Evolutionary conservation across 352 stramenopile species (phyloP).

Genomic region (Phytopythium montanum): DNA sequence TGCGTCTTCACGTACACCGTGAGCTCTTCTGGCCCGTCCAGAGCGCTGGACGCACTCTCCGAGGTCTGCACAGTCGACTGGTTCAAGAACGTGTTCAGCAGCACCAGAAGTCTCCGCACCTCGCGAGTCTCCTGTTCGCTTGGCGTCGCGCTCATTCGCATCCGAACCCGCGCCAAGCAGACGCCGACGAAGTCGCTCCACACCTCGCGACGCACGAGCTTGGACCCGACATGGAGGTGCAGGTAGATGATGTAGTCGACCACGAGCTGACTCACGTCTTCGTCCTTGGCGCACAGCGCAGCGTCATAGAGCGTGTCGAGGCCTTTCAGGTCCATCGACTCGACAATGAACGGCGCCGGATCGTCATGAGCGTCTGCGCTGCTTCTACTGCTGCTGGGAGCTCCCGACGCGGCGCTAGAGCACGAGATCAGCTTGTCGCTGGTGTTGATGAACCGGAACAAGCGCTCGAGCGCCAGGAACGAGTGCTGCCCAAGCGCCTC

Average conservation of each 20-base stretch:
- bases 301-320: conserved; percentile 59
- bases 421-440: conserved; percentile 35
- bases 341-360: conserved; percentile 38
- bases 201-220: conserved; percentile 64
- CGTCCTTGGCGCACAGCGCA: conserved; percentile 31
- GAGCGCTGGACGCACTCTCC: conserved; percentile 5
- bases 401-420: conserved; percentile 12
- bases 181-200: conserved; percentile 59
- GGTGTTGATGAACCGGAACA: conserved; percentile 68
- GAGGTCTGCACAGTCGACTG: conserved; percentile 46
- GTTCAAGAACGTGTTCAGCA: conserved; percentile 78
- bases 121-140: conserved; percentile 34
- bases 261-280: conserved; percentile 44
- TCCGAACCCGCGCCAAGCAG: conserved; percentile 39
- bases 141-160: conserved; percentile 1
- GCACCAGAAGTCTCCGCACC: conserved; percentile 43
- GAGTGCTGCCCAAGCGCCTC: conserved; percentile 43
- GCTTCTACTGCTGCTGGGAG: neutral
- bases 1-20: conserved; percentile 68
- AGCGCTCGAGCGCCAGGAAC: conserved; percentile 50
- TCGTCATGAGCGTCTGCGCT: conserved; percentile 13
- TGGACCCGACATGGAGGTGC: conserved; percentile 62
- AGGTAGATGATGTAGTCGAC: conserved; percentile 72
- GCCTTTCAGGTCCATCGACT: conserved; percentile 57
- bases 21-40: conserved; percentile 50